Percentiles rank a stretch among this genome's conserved stretches.
These are phyloP conservation scores for Volvox reticuliferus DNA, from an alignment of 139 green algal species.

Conservation along the genomic window DNA sequence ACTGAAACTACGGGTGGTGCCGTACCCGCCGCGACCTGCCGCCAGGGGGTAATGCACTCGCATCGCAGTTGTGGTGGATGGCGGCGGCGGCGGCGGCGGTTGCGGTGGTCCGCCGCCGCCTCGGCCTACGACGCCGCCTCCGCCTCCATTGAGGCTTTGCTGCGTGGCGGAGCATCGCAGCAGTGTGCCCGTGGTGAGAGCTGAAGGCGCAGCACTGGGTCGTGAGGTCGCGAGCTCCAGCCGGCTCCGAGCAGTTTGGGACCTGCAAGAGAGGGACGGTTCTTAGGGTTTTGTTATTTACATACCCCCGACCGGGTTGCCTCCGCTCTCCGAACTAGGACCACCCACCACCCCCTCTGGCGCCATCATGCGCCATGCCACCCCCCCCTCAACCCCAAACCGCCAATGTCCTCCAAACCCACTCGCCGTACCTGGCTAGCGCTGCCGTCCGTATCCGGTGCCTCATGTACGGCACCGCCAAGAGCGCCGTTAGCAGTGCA, in stretches of 20 bases:
- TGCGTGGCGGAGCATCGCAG: neutral
- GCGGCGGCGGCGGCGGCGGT: neutral
- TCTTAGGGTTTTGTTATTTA: no score
- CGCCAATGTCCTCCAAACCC: no score
- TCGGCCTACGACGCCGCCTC: neutral
- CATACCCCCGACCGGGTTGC: no score
- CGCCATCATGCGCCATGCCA: no score
- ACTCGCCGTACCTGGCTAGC: neutral
- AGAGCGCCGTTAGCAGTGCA: neutral
- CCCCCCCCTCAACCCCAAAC: no score
- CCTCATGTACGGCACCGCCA: constrained; percentile 11
- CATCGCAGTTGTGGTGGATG: neutral
- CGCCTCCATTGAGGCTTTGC: neutral
- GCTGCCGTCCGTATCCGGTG: neutral
- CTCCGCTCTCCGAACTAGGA: no score
- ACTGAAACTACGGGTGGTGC: neutral
- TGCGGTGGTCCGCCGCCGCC: neutral
- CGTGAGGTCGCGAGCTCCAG: neutral
- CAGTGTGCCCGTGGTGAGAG: neutral
- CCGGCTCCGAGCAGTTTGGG: neutral
- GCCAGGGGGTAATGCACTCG: neutral
- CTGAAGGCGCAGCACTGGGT: neutral
- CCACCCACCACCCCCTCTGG: no score
- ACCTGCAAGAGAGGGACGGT: neutral
- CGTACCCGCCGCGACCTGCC: no score